A percentile compares a stretch with the other conserved stretches of the same genome.
phyloP scores from a whole-genome alignment of 257 asterid species.

The Euphrasia confusa region DNA sequence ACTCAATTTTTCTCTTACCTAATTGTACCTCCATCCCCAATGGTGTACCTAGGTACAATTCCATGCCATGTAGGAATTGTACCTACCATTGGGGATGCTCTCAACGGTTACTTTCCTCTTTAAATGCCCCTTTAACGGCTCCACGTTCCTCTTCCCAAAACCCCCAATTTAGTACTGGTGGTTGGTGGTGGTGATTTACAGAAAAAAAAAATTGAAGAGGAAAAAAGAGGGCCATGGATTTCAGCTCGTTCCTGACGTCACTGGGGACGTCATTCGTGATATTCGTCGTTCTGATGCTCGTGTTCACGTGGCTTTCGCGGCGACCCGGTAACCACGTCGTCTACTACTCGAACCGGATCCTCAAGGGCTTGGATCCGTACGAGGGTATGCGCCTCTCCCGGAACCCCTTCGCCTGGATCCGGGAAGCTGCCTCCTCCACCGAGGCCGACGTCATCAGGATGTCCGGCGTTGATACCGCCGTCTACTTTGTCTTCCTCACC shows the following conservation, averaged over 20 bases:
- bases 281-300: constrained; percentile 57
- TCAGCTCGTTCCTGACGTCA: constrained; percentile 78
- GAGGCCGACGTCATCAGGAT: constrained; percentile 68
- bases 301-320: constrained; percentile 75
- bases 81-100: too few relatives aligned
- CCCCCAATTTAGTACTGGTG: too few relatives aligned
- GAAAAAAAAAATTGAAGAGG: neutral
- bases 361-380: constrained; percentile 67
- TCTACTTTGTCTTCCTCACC: constrained; percentile 78
- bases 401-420: constrained; percentile 83
- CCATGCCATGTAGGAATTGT: too few relatives aligned
- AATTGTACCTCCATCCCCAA: too few relatives aligned
- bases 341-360: constrained; percentile 79
- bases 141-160: neutral
- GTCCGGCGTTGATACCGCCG: constrained; percentile 96
- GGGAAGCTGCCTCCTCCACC: constrained; percentile 67
- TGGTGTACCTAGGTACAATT: too few relatives aligned
- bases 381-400: constrained; percentile 54
- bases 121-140: constrained; percentile 27
- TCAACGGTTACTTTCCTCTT: constrained; percentile 30
- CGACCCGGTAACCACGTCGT: constrained; percentile 57
- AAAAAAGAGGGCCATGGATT: constrained; percentile 54
- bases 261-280: constrained; percentile 67
- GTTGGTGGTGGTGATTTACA: neutral
- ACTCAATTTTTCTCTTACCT: too few relatives aligned